phyloP scores from a whole-genome alignment of 495 filamentous ascomycete species.

The Neurospora sp. region DNA sequence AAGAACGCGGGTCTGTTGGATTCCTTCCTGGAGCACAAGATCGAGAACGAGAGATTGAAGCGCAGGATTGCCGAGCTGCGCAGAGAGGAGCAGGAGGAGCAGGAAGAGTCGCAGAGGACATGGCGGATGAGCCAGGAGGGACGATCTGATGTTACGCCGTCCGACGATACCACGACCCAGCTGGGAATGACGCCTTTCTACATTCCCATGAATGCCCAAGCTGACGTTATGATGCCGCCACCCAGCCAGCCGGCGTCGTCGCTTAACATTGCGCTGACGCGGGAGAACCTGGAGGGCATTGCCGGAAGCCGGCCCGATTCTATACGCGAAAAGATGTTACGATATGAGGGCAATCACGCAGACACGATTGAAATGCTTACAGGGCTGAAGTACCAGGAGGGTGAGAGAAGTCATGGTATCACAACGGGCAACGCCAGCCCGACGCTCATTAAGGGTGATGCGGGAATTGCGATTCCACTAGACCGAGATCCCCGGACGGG shows the following conservation, averaged over 20 bases:
- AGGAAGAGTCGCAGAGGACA: constrained; percentile 38
- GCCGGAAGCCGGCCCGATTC: constrained; percentile 58
- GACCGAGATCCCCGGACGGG: constrained; percentile 59
- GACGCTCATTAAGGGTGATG: constrained; percentile 73
- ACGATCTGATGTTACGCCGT: constrained; percentile 43
- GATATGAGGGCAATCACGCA: constrained; percentile 66
- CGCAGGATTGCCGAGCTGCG: constrained; percentile 78
- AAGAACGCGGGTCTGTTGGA: constrained; percentile 77
- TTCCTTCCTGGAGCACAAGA: constrained; percentile 94
- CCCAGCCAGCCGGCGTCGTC: constrained; percentile 51
- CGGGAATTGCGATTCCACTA: constrained; percentile 68
- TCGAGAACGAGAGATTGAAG: constrained; percentile 84
- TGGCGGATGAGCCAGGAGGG: constrained; percentile 45
- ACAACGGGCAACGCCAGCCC: constrained; percentile 76
- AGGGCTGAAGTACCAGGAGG: constrained; percentile 76
- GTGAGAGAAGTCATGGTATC: constrained; percentile 80
- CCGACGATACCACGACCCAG: constrained; percentile 30
- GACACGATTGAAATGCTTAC: constrained; percentile 93
- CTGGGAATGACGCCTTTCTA: constrained; percentile 6
- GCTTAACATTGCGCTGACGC: constrained; percentile 55
- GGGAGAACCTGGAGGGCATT: constrained; percentile 72
- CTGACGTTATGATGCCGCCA: constrained; percentile 50
- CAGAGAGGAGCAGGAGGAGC: constrained; percentile 76
- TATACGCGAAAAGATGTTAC: constrained; percentile 66
- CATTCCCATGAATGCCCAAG: constrained; percentile 11